Evolutionary conservation across 2,329 filamentous ascomycete genomes (phyloP), one percentile per base, ranked within the genome.

Genomic region (Diaporthe aspalathi): DNA sequence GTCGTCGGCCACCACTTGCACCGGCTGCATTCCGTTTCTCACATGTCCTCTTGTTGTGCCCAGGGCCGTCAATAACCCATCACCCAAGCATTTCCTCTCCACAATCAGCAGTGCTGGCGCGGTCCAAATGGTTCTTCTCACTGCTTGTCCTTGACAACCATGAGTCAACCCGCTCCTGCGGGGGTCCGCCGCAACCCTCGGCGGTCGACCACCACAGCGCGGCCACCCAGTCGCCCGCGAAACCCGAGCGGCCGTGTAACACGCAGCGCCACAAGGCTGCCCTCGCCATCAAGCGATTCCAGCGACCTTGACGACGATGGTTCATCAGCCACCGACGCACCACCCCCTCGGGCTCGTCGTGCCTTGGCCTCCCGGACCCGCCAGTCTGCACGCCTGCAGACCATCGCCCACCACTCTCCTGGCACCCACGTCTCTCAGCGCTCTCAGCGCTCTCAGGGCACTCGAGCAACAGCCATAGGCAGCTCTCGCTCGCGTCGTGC

Each of bases 181-280:
- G 70, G 70, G 70, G 67, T 72, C 47, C 71, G 71, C 52, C 71
- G 71, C 38, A 70, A 72, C 54, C 71, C 71, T 54, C 71, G 71
- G 62, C 71, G 71, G 62, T 65, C 45, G 53, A 60, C 71, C 62
- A 54, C 54, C 38, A 60, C 71, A 53, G 47, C 49, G 29, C 52
- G 45, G n/a, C 38, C 68, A 8, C 52, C 67, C 35, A 70, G 60
- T 47, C 70, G 67, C 60, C 62, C 52, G 52, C 22, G 60, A 27
- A 63, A 56, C 63, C 70, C 70, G 70, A 70, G 27, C 29, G 45
- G 68, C 54, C 71, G 71, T 60, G 71, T 72, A 63, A 72, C 71
- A 57, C 71, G 71, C 62, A 72, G 71, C 70, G 53, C 67, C 22
- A 49, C 71, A 52, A 70, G 71, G 38, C 70, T 60, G 38, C 35